These are phyloP conservation scores for Ganoderma boninense DNA, from an alignment of 1,284 basidiomycete species.

Conservation along the genomic window DNA sequence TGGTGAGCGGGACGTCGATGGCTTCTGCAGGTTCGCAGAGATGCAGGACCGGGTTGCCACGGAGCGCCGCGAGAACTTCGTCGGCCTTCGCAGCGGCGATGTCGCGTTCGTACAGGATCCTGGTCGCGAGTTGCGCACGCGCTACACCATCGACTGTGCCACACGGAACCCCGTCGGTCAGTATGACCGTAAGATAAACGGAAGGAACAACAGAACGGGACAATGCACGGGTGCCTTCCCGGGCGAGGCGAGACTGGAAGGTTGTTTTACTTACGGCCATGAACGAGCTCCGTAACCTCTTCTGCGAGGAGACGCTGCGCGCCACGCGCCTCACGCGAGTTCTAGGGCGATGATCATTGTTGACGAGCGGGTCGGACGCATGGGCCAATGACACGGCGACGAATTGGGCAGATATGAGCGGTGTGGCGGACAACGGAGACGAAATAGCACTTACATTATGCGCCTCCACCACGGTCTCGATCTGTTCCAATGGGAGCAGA, in stretches of 20 bases:
- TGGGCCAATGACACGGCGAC: neutral
- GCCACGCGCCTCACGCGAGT: slow-evolving; percentile 62
- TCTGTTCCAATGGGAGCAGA: slow-evolving; percentile 69
- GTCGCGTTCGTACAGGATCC: slow-evolving; percentile 66
- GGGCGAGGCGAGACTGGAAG: neutral
- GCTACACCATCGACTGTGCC: slow-evolving; percentile 48
- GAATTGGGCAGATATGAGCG: slow-evolving; percentile 16
- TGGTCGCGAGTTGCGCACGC: slow-evolving; percentile 67
- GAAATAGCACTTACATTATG: slow-evolving; percentile 58
- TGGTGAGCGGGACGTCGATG: slow-evolving; percentile 57
- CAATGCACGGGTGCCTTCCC: neutral
- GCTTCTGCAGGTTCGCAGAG: slow-evolving; percentile 53
- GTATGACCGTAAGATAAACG: neutral
- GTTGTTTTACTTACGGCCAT: slow-evolving; percentile 69
- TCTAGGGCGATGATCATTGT: slow-evolving; percentile 42
- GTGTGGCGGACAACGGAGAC: neutral
- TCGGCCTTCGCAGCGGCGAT: slow-evolving; percentile 52
- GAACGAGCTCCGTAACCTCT: slow-evolving; percentile 91
- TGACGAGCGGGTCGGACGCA: neutral
- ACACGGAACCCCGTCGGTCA: slow-evolving; percentile 1
- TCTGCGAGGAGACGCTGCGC: slow-evolving; percentile 86
- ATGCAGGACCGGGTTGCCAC: slow-evolving; percentile 66
- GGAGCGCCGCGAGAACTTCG: slow-evolving; percentile 64
- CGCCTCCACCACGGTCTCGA: slow-evolving; percentile 63
- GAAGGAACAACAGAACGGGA: neutral